Base-by-base conservation (phyloP, 2,329 filamentous ascomycete species). In the Hymenoscyphus infarciens region DNA sequence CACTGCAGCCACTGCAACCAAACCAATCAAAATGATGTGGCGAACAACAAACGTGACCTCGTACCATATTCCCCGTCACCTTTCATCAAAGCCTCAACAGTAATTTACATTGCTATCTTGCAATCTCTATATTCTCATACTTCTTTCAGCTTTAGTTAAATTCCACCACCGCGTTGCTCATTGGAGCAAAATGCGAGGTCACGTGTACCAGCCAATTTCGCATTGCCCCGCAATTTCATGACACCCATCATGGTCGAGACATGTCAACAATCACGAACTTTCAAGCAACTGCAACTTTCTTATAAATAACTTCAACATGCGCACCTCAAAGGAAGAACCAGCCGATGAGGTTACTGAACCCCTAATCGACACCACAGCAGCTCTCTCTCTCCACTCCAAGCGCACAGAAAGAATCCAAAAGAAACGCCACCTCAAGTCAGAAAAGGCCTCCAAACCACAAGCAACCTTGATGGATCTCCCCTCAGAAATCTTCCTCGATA, bases 361-460 rank as follows among this genome's bases (percentile, higher is more conserved):
- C 5, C 74, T 83, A 13, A 75, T 82, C 31, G 80, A 81, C 64
- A 77, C 76, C n/a, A 85, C 82, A 2, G 77, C 77, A 56, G 72
- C 76, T 1, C 74, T 85, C 15, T 70, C 76, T 0, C 75, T 83
- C 27, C 78, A 73, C 56, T 85, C 82, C 7, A 85, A 83, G 70
- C 80, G 80, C 60, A 83, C 79, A 5, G 78, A 81, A 67, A 79
- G 83, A 35, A 73, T 68, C 19, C 74, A 75, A 65, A 81, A 77
- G 67, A 79, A 76, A 65, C 75, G 78, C 66, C 74, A 78, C 62
- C 78, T 77, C 66, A 77, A 73, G 61, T 74, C n/a, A 22, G 19
- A 75, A 67, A 77, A 74, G 63, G 70, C 68, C 4, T 69, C 68
- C 29, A 70, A 71, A 33, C 65, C 68, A 57, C 69, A 74, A 35